Conservation (phyloP, 1,139 yeast genomes). For the Nematodospora anomalae region DNA sequence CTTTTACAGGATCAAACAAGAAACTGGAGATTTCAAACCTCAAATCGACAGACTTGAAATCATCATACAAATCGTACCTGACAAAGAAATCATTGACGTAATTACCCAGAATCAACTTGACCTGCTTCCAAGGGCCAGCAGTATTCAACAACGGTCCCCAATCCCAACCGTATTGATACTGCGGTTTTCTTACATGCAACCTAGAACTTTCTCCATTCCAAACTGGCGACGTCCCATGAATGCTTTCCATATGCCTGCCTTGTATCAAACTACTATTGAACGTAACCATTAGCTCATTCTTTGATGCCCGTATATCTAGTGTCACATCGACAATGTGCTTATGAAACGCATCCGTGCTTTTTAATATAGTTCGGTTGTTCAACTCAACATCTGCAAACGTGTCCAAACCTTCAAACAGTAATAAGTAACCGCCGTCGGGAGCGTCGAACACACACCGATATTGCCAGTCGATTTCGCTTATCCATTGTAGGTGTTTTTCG, state of each 20-base stretch:
- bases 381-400: conserved; percentile 41
- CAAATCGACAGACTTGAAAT: conserved; percentile 4
- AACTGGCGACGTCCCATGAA: conserved; percentile 22
- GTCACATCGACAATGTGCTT: conserved; percentile 19
- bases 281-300: conserved; percentile 20
- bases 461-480: conserved; percentile 45
- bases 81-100: conserved; percentile 22
- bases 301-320: conserved; percentile 5
- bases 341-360: conserved; percentile 41
- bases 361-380: conserved; percentile 31
- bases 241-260: conserved; percentile 23
- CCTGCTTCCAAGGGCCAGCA: conserved; percentile 49
- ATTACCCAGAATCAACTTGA: conserved; percentile 28
- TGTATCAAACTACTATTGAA: conserved; percentile 24
- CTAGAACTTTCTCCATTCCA: conserved; percentile 45
- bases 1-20: not conserved
- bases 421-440: conserved; percentile 16
- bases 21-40: conserved; percentile 13
- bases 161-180: conserved; percentile 60
- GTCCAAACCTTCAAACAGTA: conserved; percentile 47
- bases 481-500: conserved; percentile 47
- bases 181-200: conserved; percentile 50
- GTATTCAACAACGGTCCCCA: conserved; percentile 54
- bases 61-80: conserved; percentile 20
- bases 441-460: conserved; percentile 25